Conservation (phyloP, 225 moss, liverwort and hornwort genomes). For the Rhytidiadelphus loreus region DNA sequence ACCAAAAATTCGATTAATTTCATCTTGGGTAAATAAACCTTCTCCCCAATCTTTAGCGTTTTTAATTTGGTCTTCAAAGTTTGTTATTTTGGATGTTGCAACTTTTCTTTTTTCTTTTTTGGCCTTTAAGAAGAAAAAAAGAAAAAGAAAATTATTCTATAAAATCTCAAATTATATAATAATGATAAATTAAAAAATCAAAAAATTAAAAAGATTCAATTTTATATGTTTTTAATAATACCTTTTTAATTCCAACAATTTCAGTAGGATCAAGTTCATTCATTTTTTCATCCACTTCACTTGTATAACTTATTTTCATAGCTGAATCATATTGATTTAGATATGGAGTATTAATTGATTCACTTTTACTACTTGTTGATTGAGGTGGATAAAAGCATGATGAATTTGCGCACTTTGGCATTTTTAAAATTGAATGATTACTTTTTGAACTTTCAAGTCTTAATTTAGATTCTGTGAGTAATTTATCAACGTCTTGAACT, state of each 20-base stretch:
- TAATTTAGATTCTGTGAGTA: not conserved
- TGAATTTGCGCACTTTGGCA: not conserved
- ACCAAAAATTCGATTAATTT: not conserved
- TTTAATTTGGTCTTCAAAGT: not conserved
- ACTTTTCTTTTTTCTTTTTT: not conserved
- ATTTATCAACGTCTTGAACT: not conserved
- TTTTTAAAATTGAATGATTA: not conserved
- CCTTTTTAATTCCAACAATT: not conserved
- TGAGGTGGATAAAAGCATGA: not conserved
- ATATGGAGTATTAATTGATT: not conserved
- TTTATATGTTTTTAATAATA: not conserved
- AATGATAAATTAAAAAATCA: too few relatives aligned
- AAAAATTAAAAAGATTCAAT: too few relatives aligned
- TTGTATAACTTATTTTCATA: not conserved
- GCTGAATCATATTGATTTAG: not conserved
- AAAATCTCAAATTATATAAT: too few relatives aligned
- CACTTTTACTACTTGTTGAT: not conserved
- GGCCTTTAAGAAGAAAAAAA: not conserved
- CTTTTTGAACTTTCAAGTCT: not conserved
- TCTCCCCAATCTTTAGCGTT: constrained; percentile 11
- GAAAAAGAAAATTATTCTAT: not conserved
- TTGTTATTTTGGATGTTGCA: not conserved
- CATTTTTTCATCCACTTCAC: not conserved
- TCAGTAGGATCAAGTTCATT: not conserved
- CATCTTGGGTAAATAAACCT: constrained; percentile 21